Base-by-base conservation (phyloP, 2,329 filamentous ascomycete species). In the Fusarium solani-melongenae region DNA sequence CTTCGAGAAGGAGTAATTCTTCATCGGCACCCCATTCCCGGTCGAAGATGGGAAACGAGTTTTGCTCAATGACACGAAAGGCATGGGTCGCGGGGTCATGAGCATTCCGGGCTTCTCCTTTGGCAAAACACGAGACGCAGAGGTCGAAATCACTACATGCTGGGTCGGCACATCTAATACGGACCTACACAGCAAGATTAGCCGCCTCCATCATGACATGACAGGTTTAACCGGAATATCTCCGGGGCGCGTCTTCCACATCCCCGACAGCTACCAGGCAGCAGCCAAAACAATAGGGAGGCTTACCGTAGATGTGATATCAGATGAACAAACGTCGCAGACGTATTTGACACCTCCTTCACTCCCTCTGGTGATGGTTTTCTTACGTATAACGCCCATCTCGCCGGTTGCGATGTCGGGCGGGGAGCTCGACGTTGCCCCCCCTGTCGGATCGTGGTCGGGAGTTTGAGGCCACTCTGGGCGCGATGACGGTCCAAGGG, bases 361-460 rank as follows among this genome's bases (percentile, higher is more conserved):
- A 60, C 93, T 94, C 72, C 94, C 94, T 80, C 94, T 89, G 64
- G 92, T 92, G 75, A 93, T 93, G 69, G 94, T 96, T 86, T 98
- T 98, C 88, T 98, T 98, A 81, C 95, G 93, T 82, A 98, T 98
- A 79, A 98, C 93, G 77, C 95, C 95, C 96, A 98, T 98, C 58
- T 77, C 73, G 77, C 69, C 78, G 64, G 57, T 67, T 76, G 73
- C 67, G 74, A 66, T 70, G 72, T 65, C 69, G 67, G 76, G 74
- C 68, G 73, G 76, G 78, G 78, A 74, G 70, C 64, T 70, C 60
- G 70, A 75, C 66, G 66, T 76, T 75, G 73, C 72, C 74, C 77
- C 75, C 76, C 75, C 74, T 71, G 66, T 73, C 70, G 57, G 62
- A 55, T 75, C 57, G 74, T 61, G 64, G 65, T 62, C 64, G 56